Conservation (phyloP, 768 basidiomycete genomes). For the Termitomyces heimii region DNA sequence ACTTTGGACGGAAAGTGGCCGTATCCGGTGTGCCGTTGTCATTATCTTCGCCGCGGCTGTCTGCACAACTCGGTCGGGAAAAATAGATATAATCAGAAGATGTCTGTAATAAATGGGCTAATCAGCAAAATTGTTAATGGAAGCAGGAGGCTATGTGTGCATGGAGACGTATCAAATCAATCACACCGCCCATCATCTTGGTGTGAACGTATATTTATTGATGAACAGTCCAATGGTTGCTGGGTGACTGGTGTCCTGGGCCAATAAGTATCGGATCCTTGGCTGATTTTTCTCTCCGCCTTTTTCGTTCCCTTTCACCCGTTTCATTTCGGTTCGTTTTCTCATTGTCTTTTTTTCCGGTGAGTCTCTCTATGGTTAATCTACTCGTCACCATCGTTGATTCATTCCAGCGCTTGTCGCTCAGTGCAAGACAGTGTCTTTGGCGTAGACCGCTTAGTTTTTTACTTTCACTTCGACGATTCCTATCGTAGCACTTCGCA, state of each 20-base stretch:
- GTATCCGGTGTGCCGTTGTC: slow-evolving; percentile 32
- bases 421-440: slow-evolving; percentile 60
- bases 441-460: slow-evolving; percentile 69
- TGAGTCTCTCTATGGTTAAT: slow-evolving; percentile 22
- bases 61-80: slow-evolving; percentile 19
- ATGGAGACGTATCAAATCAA: slow-evolving; percentile 14
- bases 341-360: slow-evolving; percentile 31
- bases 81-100: slow-evolving; percentile 12
- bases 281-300: slow-evolving; percentile 16
- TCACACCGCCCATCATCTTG: slow-evolving; percentile 17
- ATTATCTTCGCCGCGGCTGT: slow-evolving; percentile 33
- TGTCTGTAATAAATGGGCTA: slow-evolving; percentile 11
- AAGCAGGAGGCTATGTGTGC: slow-evolving; percentile 7
- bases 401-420: slow-evolving; percentile 39
- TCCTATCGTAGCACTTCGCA: slow-evolving; percentile 31
- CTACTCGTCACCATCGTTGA: neutral
- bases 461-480: slow-evolving; percentile 30
- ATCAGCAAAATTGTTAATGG: slow-evolving; percentile 7
- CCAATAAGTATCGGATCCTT: slow-evolving; percentile 15
- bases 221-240: slow-evolving; percentile 33
- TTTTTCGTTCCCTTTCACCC: slow-evolving; percentile 38
- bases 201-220: slow-evolving; percentile 19
- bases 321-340: slow-evolving; percentile 35
- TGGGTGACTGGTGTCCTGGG: slow-evolving; percentile 23
- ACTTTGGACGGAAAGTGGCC: slow-evolving; percentile 64